Evolutionary conservation across 2,329 filamentous ascomycete species (phyloP).

Genomic region (Venturia effusa): DNA sequence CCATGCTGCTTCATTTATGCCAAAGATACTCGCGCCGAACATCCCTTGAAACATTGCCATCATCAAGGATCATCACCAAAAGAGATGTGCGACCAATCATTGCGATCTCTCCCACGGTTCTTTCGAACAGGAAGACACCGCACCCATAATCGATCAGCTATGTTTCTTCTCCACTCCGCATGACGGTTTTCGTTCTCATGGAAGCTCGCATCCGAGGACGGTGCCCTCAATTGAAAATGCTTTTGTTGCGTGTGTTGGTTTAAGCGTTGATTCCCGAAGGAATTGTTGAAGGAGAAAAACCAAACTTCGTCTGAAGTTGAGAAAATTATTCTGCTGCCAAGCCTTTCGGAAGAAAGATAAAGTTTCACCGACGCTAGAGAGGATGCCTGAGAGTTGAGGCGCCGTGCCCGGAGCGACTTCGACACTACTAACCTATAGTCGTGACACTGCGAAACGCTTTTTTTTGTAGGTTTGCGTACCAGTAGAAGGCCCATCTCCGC

Average conservation of each 20-base stretch:
- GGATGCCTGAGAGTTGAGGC: not conserved
- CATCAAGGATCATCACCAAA: not conserved
- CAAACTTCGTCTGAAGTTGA: not conserved
- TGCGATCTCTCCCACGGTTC: slow-evolving; percentile 43
- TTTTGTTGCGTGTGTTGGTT: slow-evolving; percentile 44
- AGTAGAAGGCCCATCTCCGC: too few relatives aligned
- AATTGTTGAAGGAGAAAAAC: slow-evolving; percentile 33
- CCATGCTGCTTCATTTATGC: too few relatives aligned
- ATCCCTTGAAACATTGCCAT: too few relatives aligned
- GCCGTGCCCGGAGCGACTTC: too few relatives aligned
- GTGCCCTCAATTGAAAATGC: slow-evolving; percentile 43
- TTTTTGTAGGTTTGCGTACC: too few relatives aligned
- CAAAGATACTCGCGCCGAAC: too few relatives aligned
- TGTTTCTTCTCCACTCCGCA: slow-evolving; percentile 42
- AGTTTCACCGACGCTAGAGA: not conserved
- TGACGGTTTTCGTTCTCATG: slow-evolving; percentile 50
- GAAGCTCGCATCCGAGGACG: slow-evolving; percentile 30
- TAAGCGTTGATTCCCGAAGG: slow-evolving; percentile 40
- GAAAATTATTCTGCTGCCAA: not conserved
- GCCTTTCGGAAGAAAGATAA: not conserved
- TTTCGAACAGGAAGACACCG: slow-evolving; percentile 34
- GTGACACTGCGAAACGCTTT: too few relatives aligned
- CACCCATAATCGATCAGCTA: slow-evolving; percentile 33
- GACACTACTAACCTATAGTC: too few relatives aligned
- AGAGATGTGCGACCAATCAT: slow-evolving; percentile 45